These are phyloP conservation scores for Mollisiaceae sp. DNA, from an alignment of 2,329 filamentous ascomycete genomes.

Conservation along the genomic window DNA sequence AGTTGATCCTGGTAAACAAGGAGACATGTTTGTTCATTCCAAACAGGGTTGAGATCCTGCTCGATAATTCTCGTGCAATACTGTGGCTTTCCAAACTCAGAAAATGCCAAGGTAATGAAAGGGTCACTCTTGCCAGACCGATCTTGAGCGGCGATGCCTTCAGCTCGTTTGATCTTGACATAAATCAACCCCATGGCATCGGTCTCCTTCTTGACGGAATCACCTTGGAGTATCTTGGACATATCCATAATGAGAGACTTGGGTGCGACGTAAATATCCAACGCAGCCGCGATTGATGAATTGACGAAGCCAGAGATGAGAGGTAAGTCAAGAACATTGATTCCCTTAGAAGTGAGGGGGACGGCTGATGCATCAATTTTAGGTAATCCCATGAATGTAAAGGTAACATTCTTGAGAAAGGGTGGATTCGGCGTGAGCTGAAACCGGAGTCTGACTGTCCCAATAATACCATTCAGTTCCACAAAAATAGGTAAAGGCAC, in stretches of 20 bases:
- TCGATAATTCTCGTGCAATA: slow-evolving; percentile 32
- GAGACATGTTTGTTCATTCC: slow-evolving; percentile 32
- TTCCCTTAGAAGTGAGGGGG: slow-evolving; percentile 29
- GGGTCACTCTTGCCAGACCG: slow-evolving; percentile 32
- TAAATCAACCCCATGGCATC: slow-evolving; percentile 31
- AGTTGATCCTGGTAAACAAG: slow-evolving; percentile 32
- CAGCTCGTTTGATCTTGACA: slow-evolving; percentile 31
- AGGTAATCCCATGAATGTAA: slow-evolving; percentile 33
- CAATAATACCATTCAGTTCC: slow-evolving; percentile 32
- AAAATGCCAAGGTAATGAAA: slow-evolving; percentile 32
- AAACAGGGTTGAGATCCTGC: slow-evolving; percentile 29
- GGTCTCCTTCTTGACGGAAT: slow-evolving; percentile 31
- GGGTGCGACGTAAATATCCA: slow-evolving; percentile 32
- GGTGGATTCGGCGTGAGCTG: slow-evolving; percentile 31
- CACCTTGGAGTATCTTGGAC: slow-evolving; percentile 32
- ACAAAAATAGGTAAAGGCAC: slow-evolving; percentile 31
- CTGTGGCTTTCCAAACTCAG: slow-evolving; percentile 29
- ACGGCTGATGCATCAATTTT: slow-evolving; percentile 32
- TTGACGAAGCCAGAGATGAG: slow-evolving; percentile 31
- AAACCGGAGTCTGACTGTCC: slow-evolving; percentile 29
- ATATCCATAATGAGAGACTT: slow-evolving; percentile 34
- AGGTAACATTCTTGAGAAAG: slow-evolving; percentile 31
- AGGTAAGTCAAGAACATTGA: slow-evolving; percentile 30
- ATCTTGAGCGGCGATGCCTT: slow-evolving; percentile 28
- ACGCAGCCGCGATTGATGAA: slow-evolving; percentile 29